These are phyloP conservation scores for Hymenoscyphus linearis DNA, from an alignment of 2,329 filamentous ascomycete species.

Conservation along the genomic window DNA sequence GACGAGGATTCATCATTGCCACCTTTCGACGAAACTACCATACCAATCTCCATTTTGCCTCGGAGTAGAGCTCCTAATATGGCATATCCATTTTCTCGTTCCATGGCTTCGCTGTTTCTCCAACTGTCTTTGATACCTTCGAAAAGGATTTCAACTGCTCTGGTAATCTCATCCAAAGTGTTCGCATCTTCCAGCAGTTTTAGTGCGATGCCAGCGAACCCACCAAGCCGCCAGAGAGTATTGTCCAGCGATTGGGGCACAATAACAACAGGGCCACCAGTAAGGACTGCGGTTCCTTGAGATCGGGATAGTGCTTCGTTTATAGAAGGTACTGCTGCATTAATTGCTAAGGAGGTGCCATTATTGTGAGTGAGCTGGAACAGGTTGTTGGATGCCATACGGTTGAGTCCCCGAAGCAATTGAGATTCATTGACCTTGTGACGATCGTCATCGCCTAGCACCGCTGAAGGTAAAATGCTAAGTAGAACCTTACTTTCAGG, in stretches of 20 bases:
- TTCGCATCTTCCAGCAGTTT: constrained; percentile 77
- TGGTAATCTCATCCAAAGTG: constrained; percentile 63
- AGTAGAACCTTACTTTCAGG: constrained; percentile 77
- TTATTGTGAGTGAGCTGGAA: constrained; percentile 66
- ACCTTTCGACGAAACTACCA: constrained; percentile 33
- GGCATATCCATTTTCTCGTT: constrained; percentile 88
- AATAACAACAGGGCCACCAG: constrained; percentile 75
- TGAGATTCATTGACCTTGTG: constrained; percentile 68
- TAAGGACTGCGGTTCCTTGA: constrained; percentile 76
- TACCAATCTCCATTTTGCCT: constrained; percentile 65
- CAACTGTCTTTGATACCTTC: constrained; percentile 84
- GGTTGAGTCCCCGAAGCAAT: constrained; percentile 71
- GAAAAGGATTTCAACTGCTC: constrained; percentile 78
- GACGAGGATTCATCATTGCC: constrained; percentile 28
- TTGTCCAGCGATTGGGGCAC: constrained; percentile 84
- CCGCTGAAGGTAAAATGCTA: constrained; percentile 73
- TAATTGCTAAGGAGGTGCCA: constrained; percentile 76
- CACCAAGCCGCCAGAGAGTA: constrained; percentile 87
- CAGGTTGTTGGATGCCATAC: constrained; percentile 61
- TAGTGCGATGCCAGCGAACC: constrained; percentile 78
- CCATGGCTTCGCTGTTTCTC: constrained; percentile 98
- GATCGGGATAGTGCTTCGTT: constrained; percentile 81
- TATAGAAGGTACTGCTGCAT: constrained; percentile 79
- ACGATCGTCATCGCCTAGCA: constrained; percentile 75
- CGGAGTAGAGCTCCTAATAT: constrained; percentile 79